A percentile compares a stretch with the other conserved stretches of the same genome.
phyloP scores from a whole-genome alignment of 345 rosid species.

The Pistacia vera region DNA sequence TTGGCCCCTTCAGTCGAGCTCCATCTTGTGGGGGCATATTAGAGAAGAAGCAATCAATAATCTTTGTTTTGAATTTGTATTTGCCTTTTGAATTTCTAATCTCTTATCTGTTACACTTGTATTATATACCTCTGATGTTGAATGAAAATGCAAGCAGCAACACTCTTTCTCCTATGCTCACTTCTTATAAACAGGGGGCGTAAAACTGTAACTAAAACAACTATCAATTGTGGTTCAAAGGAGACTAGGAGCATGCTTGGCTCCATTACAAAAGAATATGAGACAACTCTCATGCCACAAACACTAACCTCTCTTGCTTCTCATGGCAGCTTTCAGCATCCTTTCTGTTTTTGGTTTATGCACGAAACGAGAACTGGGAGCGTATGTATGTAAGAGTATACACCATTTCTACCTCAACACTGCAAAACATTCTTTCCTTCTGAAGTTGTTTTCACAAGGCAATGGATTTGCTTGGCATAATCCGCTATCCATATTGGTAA shows the following conservation, averaged over 20 bases:
- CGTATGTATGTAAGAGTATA: not conserved
- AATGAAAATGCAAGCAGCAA: too few relatives aligned
- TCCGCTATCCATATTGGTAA: not conserved
- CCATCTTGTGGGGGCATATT: too few relatives aligned
- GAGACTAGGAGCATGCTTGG: not conserved
- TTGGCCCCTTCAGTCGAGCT: too few relatives aligned
- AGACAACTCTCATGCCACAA: not conserved
- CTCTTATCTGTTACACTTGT: too few relatives aligned
- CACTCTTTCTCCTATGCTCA: too few relatives aligned
- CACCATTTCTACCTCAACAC: not conserved
- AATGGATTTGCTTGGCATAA: not conserved
- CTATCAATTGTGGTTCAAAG: not conserved
- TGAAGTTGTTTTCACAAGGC: not conserved
- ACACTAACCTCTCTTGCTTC: not conserved
- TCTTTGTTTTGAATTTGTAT: too few relatives aligned
- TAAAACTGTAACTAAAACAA: not conserved
- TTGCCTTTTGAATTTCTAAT: too few relatives aligned
- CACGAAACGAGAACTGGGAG: not conserved
- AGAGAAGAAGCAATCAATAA: too few relatives aligned
- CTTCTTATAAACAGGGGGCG: not conserved
- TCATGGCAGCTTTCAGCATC: not conserved
- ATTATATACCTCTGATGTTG: too few relatives aligned
- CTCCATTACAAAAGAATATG: not conserved
- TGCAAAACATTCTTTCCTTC: slow-evolving; percentile 3
- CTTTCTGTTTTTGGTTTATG: not conserved